Evolutionary conservation across 371 early-diverging fungal species (phyloP).

Genomic region (Dentiscutata heterogama): DNA sequence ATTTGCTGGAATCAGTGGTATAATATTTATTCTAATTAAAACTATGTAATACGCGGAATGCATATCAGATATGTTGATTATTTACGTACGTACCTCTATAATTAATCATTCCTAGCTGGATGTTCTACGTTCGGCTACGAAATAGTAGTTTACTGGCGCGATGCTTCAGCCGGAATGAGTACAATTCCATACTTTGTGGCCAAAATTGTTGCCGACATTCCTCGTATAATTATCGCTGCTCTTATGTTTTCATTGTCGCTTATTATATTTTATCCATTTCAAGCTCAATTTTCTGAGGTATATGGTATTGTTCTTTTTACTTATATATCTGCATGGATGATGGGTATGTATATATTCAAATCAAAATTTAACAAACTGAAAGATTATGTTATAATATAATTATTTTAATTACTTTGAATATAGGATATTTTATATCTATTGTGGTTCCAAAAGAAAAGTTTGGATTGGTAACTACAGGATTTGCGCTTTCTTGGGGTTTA

Average conservation of each 20-base stretch:
- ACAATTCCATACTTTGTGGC: slow-evolving; percentile 64
- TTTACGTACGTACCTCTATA: too few species aligned
- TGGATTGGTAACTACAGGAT: slow-evolving; percentile 59
- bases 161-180: slow-evolving; percentile 59
- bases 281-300: slow-evolving; percentile 14
- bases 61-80: too few species aligned
- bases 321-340: slow-evolving; percentile 54
- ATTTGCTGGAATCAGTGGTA: slow-evolving; percentile 55
- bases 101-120: too few species aligned
- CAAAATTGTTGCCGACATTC: slow-evolving; percentile 63
- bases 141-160: slow-evolving; percentile 64
- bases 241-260: slow-evolving; percentile 62
- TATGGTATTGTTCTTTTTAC: slow-evolving; percentile 44
- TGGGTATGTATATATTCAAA: too few species aligned
- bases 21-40: too few species aligned
- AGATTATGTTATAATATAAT: too few species aligned
- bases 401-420: too few species aligned
- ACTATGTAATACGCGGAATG: too few species aligned
- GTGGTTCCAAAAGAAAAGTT: slow-evolving; percentile 52
- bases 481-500: slow-evolving; percentile 61
- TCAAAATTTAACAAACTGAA: too few species aligned
- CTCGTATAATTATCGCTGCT: slow-evolving; percentile 61
- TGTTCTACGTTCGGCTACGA: slow-evolving; percentile 63
- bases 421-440: slow-evolving; percentile 61
- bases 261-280: slow-evolving; percentile 57